phyloP scores from a whole-genome alignment of 495 filamentous ascomycete species.

The Podospora pseudopauciseta region DNA sequence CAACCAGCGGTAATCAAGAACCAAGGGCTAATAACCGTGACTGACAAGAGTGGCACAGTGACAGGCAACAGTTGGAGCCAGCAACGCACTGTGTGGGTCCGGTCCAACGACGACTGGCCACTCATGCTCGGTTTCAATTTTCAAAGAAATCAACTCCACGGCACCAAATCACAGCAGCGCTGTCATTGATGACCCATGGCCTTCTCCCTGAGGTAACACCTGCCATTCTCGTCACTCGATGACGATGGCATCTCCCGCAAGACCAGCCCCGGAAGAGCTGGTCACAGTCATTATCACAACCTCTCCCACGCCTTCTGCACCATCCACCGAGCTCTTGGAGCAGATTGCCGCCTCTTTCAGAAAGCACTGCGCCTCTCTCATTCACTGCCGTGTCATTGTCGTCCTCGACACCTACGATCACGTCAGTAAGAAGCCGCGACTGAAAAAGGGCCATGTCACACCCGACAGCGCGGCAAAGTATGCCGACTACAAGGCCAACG shows the following conservation, averaged over 20 bases:
- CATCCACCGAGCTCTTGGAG: constrained; percentile 42
- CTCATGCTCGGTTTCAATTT: neutral
- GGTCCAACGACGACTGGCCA: neutral
- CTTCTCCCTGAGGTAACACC: neutral
- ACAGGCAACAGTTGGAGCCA: neutral
- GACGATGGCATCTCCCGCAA: neutral
- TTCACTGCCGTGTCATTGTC: constrained; percentile 38
- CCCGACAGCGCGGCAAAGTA: constrained; percentile 35
- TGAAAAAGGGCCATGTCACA: constrained; percentile 47
- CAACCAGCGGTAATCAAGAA: no score
- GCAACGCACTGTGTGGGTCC: neutral
- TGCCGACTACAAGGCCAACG: constrained; percentile 40
- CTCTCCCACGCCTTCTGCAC: constrained; percentile 47
- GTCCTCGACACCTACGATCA: constrained; percentile 47
- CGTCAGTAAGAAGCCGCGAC: constrained; percentile 32
- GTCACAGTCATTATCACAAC: constrained; percentile 48
- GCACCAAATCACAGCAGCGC: neutral
- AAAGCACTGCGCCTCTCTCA: constrained; percentile 31
- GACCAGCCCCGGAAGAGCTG: constrained; percentile 14
- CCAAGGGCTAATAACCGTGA: no score
- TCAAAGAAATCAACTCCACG: neutral
- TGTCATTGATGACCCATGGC: neutral
- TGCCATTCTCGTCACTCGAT: neutral
- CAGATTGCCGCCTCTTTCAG: constrained; percentile 40
- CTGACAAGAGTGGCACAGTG: neutral